Percentiles rank a stretch among this genome's conserved stretches.
Conservation (phyloP, 768 basidiomycete species). For the Auricularia heimuer region DNA sequence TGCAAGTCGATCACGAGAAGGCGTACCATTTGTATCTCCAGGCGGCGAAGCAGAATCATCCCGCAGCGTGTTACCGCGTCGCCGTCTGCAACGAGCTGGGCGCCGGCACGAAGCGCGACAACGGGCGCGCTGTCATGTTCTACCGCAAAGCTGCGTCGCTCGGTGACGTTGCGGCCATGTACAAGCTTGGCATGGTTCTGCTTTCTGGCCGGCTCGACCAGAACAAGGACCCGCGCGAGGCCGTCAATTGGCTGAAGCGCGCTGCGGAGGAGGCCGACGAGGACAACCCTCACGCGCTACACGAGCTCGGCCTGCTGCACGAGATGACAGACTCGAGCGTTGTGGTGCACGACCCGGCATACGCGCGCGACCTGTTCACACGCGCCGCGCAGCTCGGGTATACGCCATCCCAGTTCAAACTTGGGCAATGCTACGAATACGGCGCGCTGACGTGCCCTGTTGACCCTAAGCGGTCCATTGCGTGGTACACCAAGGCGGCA, state of each 20-base stretch:
- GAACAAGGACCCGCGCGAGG: constrained; percentile 79
- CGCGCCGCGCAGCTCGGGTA: constrained; percentile 92
- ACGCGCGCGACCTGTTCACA: constrained; percentile 78
- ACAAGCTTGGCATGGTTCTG: constrained; percentile 98
- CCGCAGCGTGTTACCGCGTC: constrained; percentile 89
- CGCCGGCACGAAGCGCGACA: constrained; percentile 86
- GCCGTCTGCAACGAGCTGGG: constrained; percentile 99
- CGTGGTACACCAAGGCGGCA: constrained; percentile 98
- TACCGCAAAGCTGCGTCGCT: constrained; percentile 94
- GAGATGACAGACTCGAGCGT: constrained; percentile 58
- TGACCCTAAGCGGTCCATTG: constrained; percentile 89
- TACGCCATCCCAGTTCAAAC: constrained; percentile 87
- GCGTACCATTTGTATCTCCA: constrained; percentile 96
- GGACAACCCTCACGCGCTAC: constrained; percentile 94
- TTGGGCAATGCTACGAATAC: constrained; percentile 93
- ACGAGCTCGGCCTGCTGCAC: constrained; percentile 85
- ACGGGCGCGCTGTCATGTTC: constrained; percentile 82
- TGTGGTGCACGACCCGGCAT: constrained; percentile 69
- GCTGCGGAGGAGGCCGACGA: constrained; percentile 97
- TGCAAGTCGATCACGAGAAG: constrained; percentile 94
- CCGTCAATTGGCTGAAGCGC: constrained; percentile 86
- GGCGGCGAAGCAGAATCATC: constrained; percentile 94
- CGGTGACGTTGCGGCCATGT: constrained; percentile 97
- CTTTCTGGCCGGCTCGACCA: constrained; percentile 78
- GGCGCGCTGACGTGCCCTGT: constrained; percentile 81